Conservation (phyloP, 148 eudicot species). For the Rheum nobile region DNA sequence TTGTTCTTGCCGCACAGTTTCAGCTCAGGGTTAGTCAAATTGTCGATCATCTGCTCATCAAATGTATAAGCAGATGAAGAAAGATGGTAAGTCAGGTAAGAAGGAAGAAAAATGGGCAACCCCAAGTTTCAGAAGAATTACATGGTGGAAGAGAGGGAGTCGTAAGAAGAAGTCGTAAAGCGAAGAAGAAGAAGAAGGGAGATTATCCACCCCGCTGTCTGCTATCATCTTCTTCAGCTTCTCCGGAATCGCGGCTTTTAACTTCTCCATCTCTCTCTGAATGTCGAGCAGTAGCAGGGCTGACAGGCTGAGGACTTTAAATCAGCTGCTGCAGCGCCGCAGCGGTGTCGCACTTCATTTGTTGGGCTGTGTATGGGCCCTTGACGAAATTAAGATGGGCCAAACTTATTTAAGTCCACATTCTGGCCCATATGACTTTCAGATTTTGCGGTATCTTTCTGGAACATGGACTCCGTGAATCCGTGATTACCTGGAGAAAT, state of each 20-base stretch:
- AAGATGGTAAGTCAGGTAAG: background rate
- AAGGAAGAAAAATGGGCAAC: background rate
- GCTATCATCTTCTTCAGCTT: conserved; percentile 31
- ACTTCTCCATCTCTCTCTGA: conserved; percentile 37
- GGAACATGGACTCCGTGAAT: no score
- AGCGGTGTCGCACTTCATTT: no score
- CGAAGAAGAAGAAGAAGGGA: conserved; percentile 45
- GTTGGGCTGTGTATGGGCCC: no score
- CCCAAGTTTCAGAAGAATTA: conserved; percentile 5
- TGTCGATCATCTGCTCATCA: conserved; percentile 42
- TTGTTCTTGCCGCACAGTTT: conserved; percentile 51
- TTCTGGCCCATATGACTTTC: no score
- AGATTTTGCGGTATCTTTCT: no score
- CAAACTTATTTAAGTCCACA: no score
- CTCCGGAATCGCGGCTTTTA: conserved; percentile 39
- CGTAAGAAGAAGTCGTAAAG: conserved; percentile 57
- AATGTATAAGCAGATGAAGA: background rate
- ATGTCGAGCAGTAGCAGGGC: background rate
- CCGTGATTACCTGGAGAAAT: no score
- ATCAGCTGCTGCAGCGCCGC: no score
- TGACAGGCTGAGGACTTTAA: no score
- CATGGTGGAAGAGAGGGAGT: conserved; percentile 53
- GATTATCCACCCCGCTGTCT: conserved; percentile 29
- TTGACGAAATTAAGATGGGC: no score
- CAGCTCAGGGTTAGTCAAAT: conserved; percentile 47